Percentiles rank a stretch among this genome's conserved stretches.
phyloP scores from a whole-genome alignment of 495 filamentous ascomycete genomes.

The Rhypophila decipiens region DNA sequence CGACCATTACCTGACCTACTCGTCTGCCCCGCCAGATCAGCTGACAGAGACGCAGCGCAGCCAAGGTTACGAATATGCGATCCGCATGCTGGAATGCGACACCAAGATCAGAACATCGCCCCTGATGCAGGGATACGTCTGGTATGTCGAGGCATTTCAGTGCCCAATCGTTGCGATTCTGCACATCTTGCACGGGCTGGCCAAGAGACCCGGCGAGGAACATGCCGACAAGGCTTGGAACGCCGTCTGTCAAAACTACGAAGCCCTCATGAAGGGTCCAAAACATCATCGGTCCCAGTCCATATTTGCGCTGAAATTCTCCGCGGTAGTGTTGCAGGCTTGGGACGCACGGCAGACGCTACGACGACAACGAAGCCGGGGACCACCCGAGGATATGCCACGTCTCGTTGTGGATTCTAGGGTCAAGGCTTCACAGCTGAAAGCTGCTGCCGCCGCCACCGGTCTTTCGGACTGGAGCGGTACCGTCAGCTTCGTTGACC shows the following conservation, averaged over 20 bases:
- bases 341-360: neutral
- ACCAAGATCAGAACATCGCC: neutral
- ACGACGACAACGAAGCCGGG: no score
- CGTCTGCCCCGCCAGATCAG: neutral
- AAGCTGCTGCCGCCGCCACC: no score
- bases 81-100: neutral
- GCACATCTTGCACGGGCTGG: neutral
- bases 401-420: no score
- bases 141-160: neutral
- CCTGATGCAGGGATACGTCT: neutral
- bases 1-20: neutral
- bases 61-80: neutral
- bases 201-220: neutral
- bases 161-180: conserved; percentile 7
- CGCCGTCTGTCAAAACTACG: neutral
- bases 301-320: neutral
- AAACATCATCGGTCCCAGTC: neutral
- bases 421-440: no score
- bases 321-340: neutral
- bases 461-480: no score
- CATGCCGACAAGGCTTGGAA: neutral
- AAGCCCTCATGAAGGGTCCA: neutral
- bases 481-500: no score
- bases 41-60: neutral
- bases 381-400: no score